These are phyloP conservation scores for Boletus sp. DNA, from an alignment of 768 basidiomycete genomes.

Conservation along the genomic window DNA sequence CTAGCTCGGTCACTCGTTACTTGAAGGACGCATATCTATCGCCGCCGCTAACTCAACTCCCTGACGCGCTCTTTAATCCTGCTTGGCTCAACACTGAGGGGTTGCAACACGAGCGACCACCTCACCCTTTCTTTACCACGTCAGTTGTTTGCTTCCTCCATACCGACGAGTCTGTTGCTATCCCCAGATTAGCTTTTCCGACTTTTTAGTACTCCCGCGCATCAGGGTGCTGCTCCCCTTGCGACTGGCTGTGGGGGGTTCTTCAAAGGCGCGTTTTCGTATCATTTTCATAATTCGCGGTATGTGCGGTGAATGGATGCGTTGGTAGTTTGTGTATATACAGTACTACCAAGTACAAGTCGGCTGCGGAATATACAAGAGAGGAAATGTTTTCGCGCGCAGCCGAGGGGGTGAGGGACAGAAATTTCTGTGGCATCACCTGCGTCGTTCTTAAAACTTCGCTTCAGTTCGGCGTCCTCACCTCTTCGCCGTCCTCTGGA, in stretches of 20 bases:
- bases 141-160: conserved; percentile 31
- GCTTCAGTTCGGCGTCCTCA: conserved; percentile 14
- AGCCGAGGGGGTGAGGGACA: background rate
- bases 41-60: conserved; percentile 70
- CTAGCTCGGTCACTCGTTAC: conserved; percentile 86
- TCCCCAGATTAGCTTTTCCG: conserved; percentile 54
- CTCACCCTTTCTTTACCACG: conserved; percentile 89
- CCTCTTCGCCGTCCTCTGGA: conserved; percentile 14
- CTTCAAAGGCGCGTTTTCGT: conserved; percentile 89
- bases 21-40: conserved; percentile 80
- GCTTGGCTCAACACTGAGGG: conserved; percentile 93
- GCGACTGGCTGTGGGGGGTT: conserved; percentile 87
- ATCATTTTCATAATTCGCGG: conserved; percentile 95
- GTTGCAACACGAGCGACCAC: conserved; percentile 85
- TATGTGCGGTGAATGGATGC: conserved; percentile 74
- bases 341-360: background rate
- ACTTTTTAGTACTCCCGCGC: conserved; percentile 77
- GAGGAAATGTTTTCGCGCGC: conserved; percentile 28
- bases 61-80: conserved; percentile 90
- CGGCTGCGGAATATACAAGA: conserved; percentile 25
- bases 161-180: background rate
- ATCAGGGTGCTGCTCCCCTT: conserved; percentile 72
- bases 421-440: conserved; percentile 14
- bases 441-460: conserved; percentile 11
- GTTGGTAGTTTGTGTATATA: conserved; percentile 10